phyloP scores from a whole-genome alignment of 192 early-diverging fungal genomes.

The Radiomyces spectabilis region DNA sequence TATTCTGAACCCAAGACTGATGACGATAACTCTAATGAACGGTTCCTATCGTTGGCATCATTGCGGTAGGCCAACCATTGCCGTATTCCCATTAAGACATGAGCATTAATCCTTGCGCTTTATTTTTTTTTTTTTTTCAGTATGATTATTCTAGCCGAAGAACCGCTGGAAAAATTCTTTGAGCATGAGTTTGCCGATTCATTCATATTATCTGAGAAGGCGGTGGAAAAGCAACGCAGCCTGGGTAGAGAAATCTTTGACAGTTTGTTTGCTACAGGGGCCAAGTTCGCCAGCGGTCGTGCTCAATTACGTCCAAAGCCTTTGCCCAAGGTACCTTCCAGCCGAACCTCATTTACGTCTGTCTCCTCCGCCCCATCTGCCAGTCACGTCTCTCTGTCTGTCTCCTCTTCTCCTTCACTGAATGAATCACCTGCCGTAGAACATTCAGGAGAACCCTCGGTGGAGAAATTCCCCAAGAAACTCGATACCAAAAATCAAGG shows the following conservation, averaged over 20 bases:
- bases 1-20: conserved; percentile 22
- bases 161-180: conserved; percentile 80
- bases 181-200: conserved; percentile 54
- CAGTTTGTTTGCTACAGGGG: conserved; percentile 43
- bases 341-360: no score
- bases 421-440: background rate
- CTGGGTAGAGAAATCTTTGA: conserved; percentile 53
- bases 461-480: no score
- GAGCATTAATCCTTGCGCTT: background rate
- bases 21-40: background rate
- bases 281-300: conserved; percentile 33
- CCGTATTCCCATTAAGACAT: background rate
- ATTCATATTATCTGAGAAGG: conserved; percentile 53
- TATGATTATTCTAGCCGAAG: conserved; percentile 83
- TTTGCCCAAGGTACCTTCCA: background rate
- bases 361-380: background rate
- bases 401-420: background rate
- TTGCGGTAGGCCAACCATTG: conserved; percentile 7
- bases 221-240: conserved; percentile 39
- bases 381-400: background rate
- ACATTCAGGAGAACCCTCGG: background rate
- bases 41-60: conserved; percentile 14
- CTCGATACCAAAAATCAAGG: no score
- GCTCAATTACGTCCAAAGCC: background rate
- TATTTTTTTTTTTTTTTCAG: conserved; percentile 8